These are phyloP conservation scores for Mortierella claussenii DNA, from an alignment of 192 early-diverging fungal genomes.

Conservation along the genomic window DNA sequence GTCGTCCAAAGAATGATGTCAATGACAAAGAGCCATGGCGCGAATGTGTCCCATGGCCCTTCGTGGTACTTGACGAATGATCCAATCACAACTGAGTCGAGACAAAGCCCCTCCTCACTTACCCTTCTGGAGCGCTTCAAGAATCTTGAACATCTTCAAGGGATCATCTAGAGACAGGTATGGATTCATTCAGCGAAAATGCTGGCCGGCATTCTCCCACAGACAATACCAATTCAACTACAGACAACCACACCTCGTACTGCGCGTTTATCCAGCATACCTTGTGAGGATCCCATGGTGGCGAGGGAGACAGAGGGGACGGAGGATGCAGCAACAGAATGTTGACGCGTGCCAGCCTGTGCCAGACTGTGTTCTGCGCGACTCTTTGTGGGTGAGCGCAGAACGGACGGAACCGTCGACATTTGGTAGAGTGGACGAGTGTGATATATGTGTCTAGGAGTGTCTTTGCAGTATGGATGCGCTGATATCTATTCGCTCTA, in stretches of 20 bases:
- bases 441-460: not conserved
- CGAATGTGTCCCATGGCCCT: too few relatives aligned
- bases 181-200: too few relatives aligned
- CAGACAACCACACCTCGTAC: too few relatives aligned
- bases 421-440: slow-evolving; percentile 7
- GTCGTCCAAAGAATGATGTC: not conserved
- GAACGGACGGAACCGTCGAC: slow-evolving; percentile 43
- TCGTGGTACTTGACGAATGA: too few relatives aligned
- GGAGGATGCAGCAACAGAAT: not conserved
- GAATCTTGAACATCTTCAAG: slow-evolving; percentile 54
- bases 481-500: too few relatives aligned
- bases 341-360: not conserved
- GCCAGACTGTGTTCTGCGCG: slow-evolving; percentile 31
- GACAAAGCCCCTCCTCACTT: too few relatives aligned
- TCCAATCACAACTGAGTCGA: too few relatives aligned
- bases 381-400: slow-evolving; percentile 29
- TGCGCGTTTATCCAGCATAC: too few relatives aligned
- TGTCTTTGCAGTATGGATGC: too few relatives aligned
- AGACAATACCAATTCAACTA: too few relatives aligned
- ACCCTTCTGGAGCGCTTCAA: slow-evolving; percentile 51
- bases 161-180: slow-evolving; percentile 39
- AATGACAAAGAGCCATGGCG: not conserved
- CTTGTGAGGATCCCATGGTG: too few relatives aligned
- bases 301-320: not conserved
- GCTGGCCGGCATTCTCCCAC: too few relatives aligned